Conservation (phyloP, 306 rosid genomes). For the Corylus americana region DNA sequence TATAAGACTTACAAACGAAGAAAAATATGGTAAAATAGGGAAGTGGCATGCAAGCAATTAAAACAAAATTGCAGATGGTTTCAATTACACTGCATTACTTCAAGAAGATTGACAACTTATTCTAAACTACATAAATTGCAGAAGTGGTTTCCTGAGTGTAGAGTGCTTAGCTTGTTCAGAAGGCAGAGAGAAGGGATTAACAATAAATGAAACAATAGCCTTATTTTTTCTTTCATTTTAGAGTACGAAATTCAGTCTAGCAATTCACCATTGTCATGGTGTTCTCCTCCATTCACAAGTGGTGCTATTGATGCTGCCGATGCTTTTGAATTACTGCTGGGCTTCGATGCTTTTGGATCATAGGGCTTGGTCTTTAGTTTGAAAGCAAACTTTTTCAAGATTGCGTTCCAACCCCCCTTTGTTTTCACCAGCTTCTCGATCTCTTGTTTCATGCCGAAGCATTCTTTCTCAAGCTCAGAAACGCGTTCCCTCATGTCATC, state of each 20-base stretch:
- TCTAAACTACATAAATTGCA: too few relatives aligned
- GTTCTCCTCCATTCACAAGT: constrained; percentile 36
- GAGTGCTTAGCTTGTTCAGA: background rate
- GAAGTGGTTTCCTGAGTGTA: too few relatives aligned
- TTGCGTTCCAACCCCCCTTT: constrained; percentile 66
- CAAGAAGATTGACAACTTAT: too few relatives aligned
- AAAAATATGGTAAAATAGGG: too few relatives aligned
- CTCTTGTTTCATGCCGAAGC: constrained; percentile 69
- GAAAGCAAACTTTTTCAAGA: constrained; percentile 60
- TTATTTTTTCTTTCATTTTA: background rate
- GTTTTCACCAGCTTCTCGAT: constrained; percentile 74
- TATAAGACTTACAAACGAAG: too few relatives aligned
- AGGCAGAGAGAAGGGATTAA: background rate
- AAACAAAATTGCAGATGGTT: too few relatives aligned
- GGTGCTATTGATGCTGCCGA: constrained; percentile 34
- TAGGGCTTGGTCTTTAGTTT: constrained; percentile 48
- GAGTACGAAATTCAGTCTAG: constrained; percentile 11
- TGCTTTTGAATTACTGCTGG: constrained; percentile 39
- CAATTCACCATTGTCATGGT: constrained; percentile 30
- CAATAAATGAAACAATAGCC: background rate
- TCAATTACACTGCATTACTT: too few relatives aligned
- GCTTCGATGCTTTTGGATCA: constrained; percentile 42
- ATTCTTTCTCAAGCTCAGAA: constrained; percentile 77
- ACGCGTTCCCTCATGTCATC: constrained; percentile 63
- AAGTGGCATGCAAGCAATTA: too few relatives aligned